phyloP scores from a whole-genome alignment of 2,329 filamentous ascomycete species.

The Cryphonectria radicalis region DNA sequence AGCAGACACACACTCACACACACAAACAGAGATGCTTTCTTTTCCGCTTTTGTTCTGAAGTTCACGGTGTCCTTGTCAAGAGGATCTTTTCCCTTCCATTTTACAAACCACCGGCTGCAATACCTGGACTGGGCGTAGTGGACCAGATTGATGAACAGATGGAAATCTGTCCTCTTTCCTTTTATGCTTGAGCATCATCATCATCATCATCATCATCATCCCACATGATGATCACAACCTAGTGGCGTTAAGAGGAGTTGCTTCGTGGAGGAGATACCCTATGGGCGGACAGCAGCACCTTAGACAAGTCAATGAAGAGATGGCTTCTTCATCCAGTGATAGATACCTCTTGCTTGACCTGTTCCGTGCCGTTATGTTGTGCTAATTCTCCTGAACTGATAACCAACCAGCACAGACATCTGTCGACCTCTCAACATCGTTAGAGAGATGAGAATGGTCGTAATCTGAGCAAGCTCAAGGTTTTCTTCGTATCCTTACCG shows the following conservation, averaged over 20 bases:
- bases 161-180: background rate
- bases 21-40: background rate
- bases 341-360: background rate
- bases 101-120: background rate
- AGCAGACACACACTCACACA: background rate
- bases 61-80: background rate
- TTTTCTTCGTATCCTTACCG: background rate
- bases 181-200: background rate
- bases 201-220: background rate
- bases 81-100: background rate
- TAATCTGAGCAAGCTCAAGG: background rate
- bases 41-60: background rate
- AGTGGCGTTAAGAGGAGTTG: constrained; percentile 1
- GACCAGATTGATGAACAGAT: background rate
- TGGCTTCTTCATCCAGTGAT: background rate
- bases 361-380: background rate
- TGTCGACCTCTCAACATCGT: background rate
- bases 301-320: background rate
- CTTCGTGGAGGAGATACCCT: constrained; percentile 10
- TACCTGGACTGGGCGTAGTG: background rate
- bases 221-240: background rate
- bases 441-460: background rate
- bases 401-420: background rate
- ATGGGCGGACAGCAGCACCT: background rate
- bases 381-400: background rate